Base-by-base conservation (phyloP, 768 basidiomycete genomes). In the Macrolepiota albuminosa region DNA sequence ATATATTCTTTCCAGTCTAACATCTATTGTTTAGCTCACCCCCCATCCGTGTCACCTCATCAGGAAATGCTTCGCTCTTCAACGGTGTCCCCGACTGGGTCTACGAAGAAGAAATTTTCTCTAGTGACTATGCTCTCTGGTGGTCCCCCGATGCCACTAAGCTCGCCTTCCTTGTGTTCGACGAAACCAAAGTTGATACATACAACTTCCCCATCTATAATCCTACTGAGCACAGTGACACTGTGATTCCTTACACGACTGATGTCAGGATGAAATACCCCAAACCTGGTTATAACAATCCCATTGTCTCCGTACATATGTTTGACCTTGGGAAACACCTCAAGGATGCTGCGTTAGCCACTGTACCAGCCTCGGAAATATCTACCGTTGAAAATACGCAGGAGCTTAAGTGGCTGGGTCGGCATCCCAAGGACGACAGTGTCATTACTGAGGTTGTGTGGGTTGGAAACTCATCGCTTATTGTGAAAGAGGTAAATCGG, bases 1-100 rank as follows among this genome's bases (percentile, higher is more conserved):
- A 57, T 49, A 13, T 13, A 29, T 50, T 11, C 29, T 24, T 50
- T 60, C 16, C 59, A n/a, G 11, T 26, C 57, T 40, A 43, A 47
- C 42, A 49, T 51, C 48, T 58, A 18, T 49, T 80, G 76, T 24
- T 65, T 73, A 8, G 70, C 3, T 69, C 78, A 1, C 64, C 75
- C 14, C 76, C 87, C 10, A 87, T 95, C 53, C 87, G 88, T 10
- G 79, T 98, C 10, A 99, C 96, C 2, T 75, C 78, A 1, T 84
- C 87, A 14, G 97, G 97, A 0, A 91, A 88, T 54, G 80, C 84
- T 0, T 88, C 89, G 0, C 78, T 95, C 16, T 97, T 98, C 78
- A 86, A 98, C 67, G 97, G 97, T 7, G 90, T 97, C 2, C 92
- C 94, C 0, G 94, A 97, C 70, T 98, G 97, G 96, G 96, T 98